Percentiles rank a stretch among this genome's conserved stretches.
phyloP scores from a whole-genome alignment of 1,284 basidiomycete genomes.

The Ustanciosporium gigantosporum region DNA sequence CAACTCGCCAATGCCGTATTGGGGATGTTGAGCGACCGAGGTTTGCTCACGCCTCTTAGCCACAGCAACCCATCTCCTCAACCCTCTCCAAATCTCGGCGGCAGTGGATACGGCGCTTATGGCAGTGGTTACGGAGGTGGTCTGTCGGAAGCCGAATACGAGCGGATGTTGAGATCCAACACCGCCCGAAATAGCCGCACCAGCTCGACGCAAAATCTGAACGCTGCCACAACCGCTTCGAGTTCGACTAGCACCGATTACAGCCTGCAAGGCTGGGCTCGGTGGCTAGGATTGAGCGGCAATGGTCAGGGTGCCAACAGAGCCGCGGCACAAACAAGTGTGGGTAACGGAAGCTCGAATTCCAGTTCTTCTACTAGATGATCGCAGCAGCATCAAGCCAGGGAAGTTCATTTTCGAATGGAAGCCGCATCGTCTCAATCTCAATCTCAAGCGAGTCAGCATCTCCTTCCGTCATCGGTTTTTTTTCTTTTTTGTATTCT shows the following conservation, averaged over 20 bases:
- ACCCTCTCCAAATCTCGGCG: conserved; percentile 9
- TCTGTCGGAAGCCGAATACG: conserved; percentile 33
- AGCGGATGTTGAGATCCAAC: conserved; percentile 28
- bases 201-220: background rate
- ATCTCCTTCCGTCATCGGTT: too few species aligned
- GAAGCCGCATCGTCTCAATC: too few species aligned
- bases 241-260: conserved; percentile 3
- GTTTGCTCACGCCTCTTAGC: conserved; percentile 37
- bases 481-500: too few species aligned
- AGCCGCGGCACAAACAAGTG: background rate
- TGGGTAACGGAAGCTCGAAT: too few species aligned
- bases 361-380: too few species aligned
- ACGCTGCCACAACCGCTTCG: background rate
- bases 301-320: background rate
- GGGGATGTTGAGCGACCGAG: conserved; percentile 47
- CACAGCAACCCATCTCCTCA: conserved; percentile 25
- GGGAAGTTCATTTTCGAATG: too few species aligned
- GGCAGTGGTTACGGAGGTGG: conserved; percentile 24
- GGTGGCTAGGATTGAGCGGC: conserved; percentile 18
- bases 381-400: too few species aligned
- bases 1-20: conserved; percentile 47
- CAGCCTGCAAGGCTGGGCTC: conserved; percentile 24
- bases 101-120: conserved; percentile 7
- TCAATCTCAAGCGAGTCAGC: too few species aligned
- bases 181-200: conserved; percentile 20